phyloP scores from a whole-genome alignment of 768 basidiomycete genomes.

The Fibroporia radiculosa region DNA sequence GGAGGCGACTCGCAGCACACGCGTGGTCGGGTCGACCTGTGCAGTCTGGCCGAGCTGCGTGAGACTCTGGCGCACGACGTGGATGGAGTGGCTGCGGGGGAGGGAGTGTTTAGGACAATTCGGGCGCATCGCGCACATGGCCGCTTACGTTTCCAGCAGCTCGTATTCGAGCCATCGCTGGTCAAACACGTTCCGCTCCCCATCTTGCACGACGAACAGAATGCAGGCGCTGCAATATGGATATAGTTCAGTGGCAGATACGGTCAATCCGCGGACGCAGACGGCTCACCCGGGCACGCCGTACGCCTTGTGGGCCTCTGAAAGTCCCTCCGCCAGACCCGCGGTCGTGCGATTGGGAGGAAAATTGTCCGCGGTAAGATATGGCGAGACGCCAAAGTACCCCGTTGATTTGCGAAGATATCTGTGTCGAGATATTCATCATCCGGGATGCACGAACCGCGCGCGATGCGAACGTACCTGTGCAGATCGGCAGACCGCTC shows the following conservation, averaged over 20 bases:
- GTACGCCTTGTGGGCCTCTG: constrained; percentile 74
- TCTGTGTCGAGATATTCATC: constrained; percentile 29
- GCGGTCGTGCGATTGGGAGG: constrained; percentile 67
- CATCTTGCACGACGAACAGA: constrained; percentile 83
- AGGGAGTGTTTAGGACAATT: neutral
- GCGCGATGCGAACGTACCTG: constrained; percentile 36
- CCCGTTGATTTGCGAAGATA: constrained; percentile 58
- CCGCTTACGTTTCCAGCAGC: constrained; percentile 62
- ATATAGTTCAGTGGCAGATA: neutral
- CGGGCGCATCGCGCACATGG: neutral
- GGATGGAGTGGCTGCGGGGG: constrained; percentile 58
- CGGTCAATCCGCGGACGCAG: neutral
- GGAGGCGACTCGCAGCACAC: constrained; percentile 36
- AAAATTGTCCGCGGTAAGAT: constrained; percentile 47
- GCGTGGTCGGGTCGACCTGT: constrained; percentile 34
- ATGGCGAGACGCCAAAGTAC: constrained; percentile 56
- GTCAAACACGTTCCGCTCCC: constrained; percentile 93
- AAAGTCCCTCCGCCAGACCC: constrained; percentile 69
- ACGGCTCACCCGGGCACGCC: constrained; percentile 39
- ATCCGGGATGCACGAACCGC: neutral
- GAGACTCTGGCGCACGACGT: constrained; percentile 69
- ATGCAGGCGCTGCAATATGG: constrained; percentile 41
- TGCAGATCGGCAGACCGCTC: constrained; percentile 65
- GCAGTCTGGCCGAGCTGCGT: constrained; percentile 56
- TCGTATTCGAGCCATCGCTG: constrained; percentile 87